Evolutionary conservation across 2,329 filamentous ascomycete species (phyloP).

Genomic region (Beauveria asiatica): DNA sequence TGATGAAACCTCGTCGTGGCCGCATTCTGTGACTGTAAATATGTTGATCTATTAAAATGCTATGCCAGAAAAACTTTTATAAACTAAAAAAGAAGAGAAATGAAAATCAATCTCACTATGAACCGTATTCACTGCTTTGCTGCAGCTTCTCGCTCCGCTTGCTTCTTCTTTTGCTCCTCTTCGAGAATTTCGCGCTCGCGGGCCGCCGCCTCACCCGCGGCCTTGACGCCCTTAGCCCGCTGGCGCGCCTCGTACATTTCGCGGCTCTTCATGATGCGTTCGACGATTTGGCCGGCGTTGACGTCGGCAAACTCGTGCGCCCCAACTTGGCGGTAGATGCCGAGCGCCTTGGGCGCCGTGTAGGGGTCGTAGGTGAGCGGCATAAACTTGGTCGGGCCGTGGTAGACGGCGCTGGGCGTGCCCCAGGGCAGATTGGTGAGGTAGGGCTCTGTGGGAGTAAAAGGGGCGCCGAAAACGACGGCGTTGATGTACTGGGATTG

Average conservation of each 20-base stretch:
- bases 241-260: conserved; percentile 88
- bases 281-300: conserved; percentile 87
- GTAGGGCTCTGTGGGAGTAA: conserved; percentile 72
- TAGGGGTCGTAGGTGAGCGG: conserved; percentile 74
- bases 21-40: background rate
- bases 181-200: conserved; percentile 54
- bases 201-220: conserved; percentile 60
- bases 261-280: conserved; percentile 78
- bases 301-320: conserved; percentile 75
- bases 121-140: background rate
- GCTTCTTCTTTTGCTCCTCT: conserved; percentile 44
- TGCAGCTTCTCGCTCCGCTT: conserved; percentile 27
- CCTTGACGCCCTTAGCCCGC: conserved; percentile 81
- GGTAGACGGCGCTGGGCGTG: conserved; percentile 74
- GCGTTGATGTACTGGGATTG: conserved; percentile 67
- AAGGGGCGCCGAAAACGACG: conserved; percentile 83
- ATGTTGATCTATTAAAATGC: background rate
- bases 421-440: conserved; percentile 66
- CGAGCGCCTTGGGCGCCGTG: conserved; percentile 67
- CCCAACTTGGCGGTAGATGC: conserved; percentile 74
- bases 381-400: conserved; percentile 92
- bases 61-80: background rate
- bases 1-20: background rate
- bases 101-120: background rate
- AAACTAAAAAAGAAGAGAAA: background rate